Percentiles rank a stretch among this genome's conserved stretches.
These are phyloP conservation scores for Strobilomyces dryophilus DNA, from an alignment of 768 basidiomycete species.

Conservation along the genomic window DNA sequence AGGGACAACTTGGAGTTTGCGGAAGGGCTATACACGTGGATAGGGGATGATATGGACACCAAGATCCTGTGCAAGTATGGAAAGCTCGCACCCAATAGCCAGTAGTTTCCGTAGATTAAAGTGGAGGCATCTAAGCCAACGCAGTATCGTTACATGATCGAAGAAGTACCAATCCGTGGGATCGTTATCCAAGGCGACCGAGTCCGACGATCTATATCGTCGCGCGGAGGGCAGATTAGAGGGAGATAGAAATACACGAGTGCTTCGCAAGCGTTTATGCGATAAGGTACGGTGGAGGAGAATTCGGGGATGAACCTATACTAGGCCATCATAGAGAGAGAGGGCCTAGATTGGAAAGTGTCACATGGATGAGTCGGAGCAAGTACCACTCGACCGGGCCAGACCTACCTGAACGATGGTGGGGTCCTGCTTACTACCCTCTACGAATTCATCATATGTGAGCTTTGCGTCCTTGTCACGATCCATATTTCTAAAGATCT, in stretches of 20 bases:
- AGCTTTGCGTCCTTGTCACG: constrained; percentile 89
- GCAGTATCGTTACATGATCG: constrained; percentile 24
- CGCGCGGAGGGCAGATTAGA: constrained; percentile 20
- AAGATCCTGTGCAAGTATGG: constrained; percentile 77
- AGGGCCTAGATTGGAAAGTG: constrained; percentile 56
- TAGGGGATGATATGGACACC: constrained; percentile 74
- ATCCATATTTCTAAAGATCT: constrained; percentile 99
- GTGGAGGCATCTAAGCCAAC: constrained; percentile 9
- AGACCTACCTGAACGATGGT: constrained; percentile 90
- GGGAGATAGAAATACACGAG: constrained; percentile 23
- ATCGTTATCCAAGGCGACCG: constrained; percentile 10
- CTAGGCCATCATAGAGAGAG: constrained; percentile 92
- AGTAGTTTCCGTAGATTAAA: constrained; percentile 22
- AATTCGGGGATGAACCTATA: constrained; percentile 42
- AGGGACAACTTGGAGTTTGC: constrained; percentile 90
- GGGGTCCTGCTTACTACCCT: constrained; percentile 98
- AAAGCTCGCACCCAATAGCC: constrained; percentile 39
- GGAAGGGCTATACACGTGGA: constrained; percentile 82
- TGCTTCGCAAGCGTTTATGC: constrained; percentile 19
- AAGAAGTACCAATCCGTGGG: constrained; percentile 23
- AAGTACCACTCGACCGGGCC: constrained; percentile 6
- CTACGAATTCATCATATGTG: constrained; percentile 96
- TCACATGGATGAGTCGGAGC: constrained; percentile 18
- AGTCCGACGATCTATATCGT: constrained; percentile 15
- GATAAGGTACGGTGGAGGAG: constrained; percentile 19